Percentiles rank a stretch among this genome's conserved stretches.
Evolutionary conservation across 768 basidiomycete genomes (phyloP).

Genomic region (Chalciporus piperatus): DNA sequence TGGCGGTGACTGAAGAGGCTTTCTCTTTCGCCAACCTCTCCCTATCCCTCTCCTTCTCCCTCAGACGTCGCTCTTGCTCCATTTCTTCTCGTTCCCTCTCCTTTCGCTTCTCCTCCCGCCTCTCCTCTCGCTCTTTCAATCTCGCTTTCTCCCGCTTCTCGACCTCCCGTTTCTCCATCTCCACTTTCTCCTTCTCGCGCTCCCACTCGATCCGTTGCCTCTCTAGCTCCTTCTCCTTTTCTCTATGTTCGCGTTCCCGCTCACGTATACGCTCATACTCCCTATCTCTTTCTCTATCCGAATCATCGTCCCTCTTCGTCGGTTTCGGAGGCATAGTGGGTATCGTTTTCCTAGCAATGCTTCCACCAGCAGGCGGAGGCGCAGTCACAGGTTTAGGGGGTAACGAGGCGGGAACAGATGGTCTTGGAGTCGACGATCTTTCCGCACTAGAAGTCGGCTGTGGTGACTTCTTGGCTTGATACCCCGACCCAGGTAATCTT

Average conservation of each 20-base stretch:
- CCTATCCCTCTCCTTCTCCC: slow-evolving; percentile 15
- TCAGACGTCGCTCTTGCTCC: slow-evolving; percentile 14
- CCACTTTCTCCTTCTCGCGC: slow-evolving; percentile 19
- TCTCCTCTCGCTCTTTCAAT: slow-evolving; percentile 20
- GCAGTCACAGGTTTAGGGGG: slow-evolving; percentile 35
- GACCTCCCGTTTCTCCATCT: slow-evolving; percentile 19
- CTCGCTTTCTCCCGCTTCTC: slow-evolving; percentile 24
- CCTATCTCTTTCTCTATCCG: slow-evolving; percentile 25
- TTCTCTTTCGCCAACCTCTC: slow-evolving; percentile 25
- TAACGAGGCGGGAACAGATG: slow-evolving; percentile 30
- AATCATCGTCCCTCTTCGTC: slow-evolving; percentile 26
- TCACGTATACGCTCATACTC: slow-evolving; percentile 25
- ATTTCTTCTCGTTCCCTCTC: slow-evolving; percentile 22
- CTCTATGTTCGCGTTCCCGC: slow-evolving; percentile 23
- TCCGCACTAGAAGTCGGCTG: slow-evolving; percentile 17
- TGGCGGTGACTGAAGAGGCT: slow-evolving; percentile 13
- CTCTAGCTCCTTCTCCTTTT: slow-evolving; percentile 19
- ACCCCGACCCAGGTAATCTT: slow-evolving; percentile 50
- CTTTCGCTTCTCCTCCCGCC: slow-evolving; percentile 24
- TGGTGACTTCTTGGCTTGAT: slow-evolving; percentile 36
- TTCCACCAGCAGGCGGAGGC: slow-evolving; percentile 20
- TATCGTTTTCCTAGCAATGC: slow-evolving; percentile 30
- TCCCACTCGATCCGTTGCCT: slow-evolving; percentile 21
- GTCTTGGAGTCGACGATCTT: slow-evolving; percentile 25
- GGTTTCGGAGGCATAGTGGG: slow-evolving; percentile 19